Conservation (phyloP, 495 filamentous ascomycete species). For the Friedmanniomyces simplex region DNA sequence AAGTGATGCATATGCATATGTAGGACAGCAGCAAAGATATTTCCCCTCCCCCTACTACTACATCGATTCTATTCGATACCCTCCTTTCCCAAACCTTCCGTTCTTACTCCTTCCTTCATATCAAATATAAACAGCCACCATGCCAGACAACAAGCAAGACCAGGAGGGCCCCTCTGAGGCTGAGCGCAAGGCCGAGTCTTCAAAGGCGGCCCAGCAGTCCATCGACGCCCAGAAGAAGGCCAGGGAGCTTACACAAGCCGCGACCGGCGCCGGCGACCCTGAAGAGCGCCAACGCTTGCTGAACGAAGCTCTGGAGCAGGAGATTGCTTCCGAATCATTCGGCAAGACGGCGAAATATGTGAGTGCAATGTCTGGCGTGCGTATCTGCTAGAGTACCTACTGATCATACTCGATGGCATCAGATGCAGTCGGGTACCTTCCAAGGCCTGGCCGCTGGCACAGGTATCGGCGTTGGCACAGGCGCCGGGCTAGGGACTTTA, state of each 20-base stretch:
- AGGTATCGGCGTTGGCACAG: neutral
- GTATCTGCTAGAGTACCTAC: neutral
- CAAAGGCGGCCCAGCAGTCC: constrained; percentile 8
- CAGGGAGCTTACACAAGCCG: constrained; percentile 21
- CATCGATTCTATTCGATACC: too few species aligned
- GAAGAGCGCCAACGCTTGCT: constrained; percentile 24
- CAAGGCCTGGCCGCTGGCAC: constrained; percentile 16
- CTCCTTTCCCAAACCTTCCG: neutral
- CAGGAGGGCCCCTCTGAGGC: constrained; percentile 1
- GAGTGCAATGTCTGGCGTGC: too few species aligned
- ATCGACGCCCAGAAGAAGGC: constrained; percentile 20
- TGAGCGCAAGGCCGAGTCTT: constrained; percentile 12
- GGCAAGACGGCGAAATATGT: constrained; percentile 25
- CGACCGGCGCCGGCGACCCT: constrained; percentile 23
- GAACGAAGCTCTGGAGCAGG: constrained; percentile 21
- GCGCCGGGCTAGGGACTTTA: constrained; percentile 19
- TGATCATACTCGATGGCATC: too few species aligned
- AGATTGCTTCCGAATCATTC: constrained; percentile 24
- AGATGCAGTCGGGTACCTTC: constrained; percentile 12
- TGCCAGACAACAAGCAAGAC: neutral
- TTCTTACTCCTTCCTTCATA: neutral
- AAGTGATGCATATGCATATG: neutral
- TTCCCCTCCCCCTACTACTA: neutral
- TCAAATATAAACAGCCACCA: neutral
- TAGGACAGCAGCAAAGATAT: neutral